Evolutionary conservation across 2,329 filamentous ascomycete genomes (phyloP), one percentile per base, ranked within the genome.

Genomic region (Pyrenophora teres): DNA sequence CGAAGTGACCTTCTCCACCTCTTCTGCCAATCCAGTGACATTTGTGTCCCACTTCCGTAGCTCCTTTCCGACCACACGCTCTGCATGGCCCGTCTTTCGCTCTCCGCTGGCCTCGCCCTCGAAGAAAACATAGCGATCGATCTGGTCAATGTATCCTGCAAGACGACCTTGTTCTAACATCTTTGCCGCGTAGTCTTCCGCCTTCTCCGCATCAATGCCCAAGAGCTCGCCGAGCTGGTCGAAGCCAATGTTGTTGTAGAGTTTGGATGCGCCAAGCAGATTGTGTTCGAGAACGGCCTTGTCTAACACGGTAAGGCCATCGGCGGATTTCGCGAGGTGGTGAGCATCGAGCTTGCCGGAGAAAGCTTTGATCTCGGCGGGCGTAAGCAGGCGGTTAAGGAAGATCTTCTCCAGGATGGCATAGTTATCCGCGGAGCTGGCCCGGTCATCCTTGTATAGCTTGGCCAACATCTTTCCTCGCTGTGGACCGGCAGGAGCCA

Each of bases 271-370:
- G 16, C 88, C 92, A 18, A 97, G 85, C 13, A 99, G 80, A 71
- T 99, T 99, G 77, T 99, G 94, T 77, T 99, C 94, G 15, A 97
- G 87, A 8, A 99, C 90, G 6, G 94, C 94, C 73, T 91, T 93
- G 65, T 90, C 90, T 31, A 99, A 83, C 4, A 97, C 94, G 0
- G 94, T 99, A 15, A 88, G 90, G 1, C 94, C 94, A 72, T 99
- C 94, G 0, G 90, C 83, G 0, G 91, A 97, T 57, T 85, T 87
- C 19, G 94, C 94, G 2, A 97, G 85, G 76, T 99, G 94, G 75
- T 99, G 94, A 18, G 90, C 88, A 49, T 86, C 83, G 41, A 99
- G 80, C 44, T 86, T 87, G 63, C 88, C 80, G 0, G 92, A 88
- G 69, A 99, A 99, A 48, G 89, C 87, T 32, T 87, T 85, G 36